These are phyloP conservation scores for Lophiotrema nucula DNA, from an alignment of 495 filamentous ascomycete genomes.

Conservation along the genomic window DNA sequence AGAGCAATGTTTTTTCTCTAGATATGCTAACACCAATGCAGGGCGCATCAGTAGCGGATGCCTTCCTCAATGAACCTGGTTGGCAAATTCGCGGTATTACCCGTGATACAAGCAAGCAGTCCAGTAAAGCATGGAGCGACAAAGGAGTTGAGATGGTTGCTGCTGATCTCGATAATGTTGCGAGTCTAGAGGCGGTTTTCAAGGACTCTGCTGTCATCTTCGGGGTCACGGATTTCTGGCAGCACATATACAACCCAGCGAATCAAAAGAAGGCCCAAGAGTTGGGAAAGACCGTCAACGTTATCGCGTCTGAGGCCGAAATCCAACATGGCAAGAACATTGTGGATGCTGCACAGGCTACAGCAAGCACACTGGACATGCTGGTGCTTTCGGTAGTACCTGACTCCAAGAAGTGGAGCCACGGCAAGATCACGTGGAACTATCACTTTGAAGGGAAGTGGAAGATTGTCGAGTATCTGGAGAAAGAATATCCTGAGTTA, in stretches of 20 bases:
- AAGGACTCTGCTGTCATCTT: slow-evolving; percentile 49
- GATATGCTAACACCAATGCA: not conserved
- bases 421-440: slow-evolving; percentile 14
- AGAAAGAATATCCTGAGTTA: slow-evolving; percentile 5
- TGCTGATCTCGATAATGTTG: slow-evolving; percentile 46
- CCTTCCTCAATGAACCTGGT: slow-evolving; percentile 37
- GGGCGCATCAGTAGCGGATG: slow-evolving; percentile 45
- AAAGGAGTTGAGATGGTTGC: slow-evolving; percentile 48
- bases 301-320: slow-evolving; percentile 21
- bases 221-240: slow-evolving; percentile 54
- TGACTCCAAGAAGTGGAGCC: slow-evolving; percentile 6
- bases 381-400: slow-evolving; percentile 12
- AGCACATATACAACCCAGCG: slow-evolving; percentile 22
- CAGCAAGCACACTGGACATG: slow-evolving; percentile 2
- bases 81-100: slow-evolving; percentile 48
- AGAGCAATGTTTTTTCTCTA: not conserved
- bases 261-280: not conserved
- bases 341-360: slow-evolving; percentile 22
- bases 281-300: not conserved
- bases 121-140: slow-evolving; percentile 40
- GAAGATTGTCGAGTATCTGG: not conserved
- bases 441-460: slow-evolving; percentile 22
- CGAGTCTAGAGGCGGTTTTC: slow-evolving; percentile 45
- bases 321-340: slow-evolving; percentile 26
- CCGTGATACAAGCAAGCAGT: slow-evolving; percentile 40